Evolutionary conservation across 208 protist species (phyloP).

Genomic region (Leishmania major): DNA sequence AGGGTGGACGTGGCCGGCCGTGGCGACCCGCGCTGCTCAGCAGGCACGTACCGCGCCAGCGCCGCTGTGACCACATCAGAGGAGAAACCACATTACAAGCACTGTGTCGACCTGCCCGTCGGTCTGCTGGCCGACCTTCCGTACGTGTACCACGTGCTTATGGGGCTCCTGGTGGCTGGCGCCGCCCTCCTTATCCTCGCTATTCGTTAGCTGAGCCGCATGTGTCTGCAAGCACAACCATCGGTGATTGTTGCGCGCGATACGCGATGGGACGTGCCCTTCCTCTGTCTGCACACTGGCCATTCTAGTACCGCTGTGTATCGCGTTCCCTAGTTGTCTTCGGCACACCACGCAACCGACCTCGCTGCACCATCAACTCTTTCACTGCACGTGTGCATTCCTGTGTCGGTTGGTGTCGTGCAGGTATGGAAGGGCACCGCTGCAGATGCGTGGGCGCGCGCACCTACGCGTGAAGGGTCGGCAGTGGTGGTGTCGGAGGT

Average conservation of each 20-base stretch:
- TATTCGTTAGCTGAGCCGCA: slow-evolving; percentile 17
- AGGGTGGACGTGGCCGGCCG: slow-evolving; percentile 28
- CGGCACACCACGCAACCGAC: background rate
- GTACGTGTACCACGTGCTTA: slow-evolving; percentile 57
- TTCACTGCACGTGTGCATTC: background rate
- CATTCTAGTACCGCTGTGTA: background rate
- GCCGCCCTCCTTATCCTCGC: slow-evolving; percentile 41
- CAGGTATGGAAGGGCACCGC: background rate
- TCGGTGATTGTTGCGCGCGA: background rate
- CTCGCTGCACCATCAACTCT: background rate
- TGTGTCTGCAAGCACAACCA: background rate
- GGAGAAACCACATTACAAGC: background rate
- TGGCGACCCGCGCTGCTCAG: slow-evolving; percentile 20
- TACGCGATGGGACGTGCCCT: background rate
- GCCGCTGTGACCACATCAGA: slow-evolving; percentile 3
- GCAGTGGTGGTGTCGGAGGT: background rate
- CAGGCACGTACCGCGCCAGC: slow-evolving; percentile 1
- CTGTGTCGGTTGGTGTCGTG: background rate
- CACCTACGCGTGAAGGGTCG: too few species aligned
- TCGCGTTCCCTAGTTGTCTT: background rate
- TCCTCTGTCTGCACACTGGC: background rate
- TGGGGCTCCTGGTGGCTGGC: slow-evolving; percentile 55
- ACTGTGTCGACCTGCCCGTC: slow-evolving; percentile 61
- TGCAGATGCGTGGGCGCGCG: background rate
- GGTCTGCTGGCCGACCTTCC: slow-evolving; percentile 56